Base-by-base conservation (phyloP, 169 alveolate genomes). In the Eimeria praecox region DNA sequence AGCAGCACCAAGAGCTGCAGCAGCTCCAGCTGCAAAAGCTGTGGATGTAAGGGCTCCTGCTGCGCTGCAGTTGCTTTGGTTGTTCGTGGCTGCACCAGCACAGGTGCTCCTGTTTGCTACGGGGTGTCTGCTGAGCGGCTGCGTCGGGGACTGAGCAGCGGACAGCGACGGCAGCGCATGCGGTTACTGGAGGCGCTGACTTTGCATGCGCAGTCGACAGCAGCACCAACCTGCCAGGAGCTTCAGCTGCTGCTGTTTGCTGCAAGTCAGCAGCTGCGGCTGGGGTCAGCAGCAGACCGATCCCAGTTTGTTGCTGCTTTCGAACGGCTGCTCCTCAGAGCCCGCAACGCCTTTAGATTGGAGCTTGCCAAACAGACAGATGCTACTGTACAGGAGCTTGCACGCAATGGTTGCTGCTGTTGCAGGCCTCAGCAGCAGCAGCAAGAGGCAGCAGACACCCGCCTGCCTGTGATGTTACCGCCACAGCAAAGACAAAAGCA, bases 211-310 rank as follows among this genome's bases (percentile, higher is more conserved):
- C 90, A 82, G 46, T 27, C 71, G 35, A 82, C 90, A 44, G 90
- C 90, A 20, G 90, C 90, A 20, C 90, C 90, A 4, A 27, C 2
- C 40, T 82, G 90, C 52, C 62, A 82, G 71, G 90, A 82, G 71
- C 90, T 82, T 69, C 90, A 82, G 90, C 90, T 82, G 73, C 90
- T 82, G 73, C 71, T 82, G 90, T 49, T 46, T 82, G 90, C 73
- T 46, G 90, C 90, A 44, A 44, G 52, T 69, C 90, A 46, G 73
- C 90, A 82, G 52, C 90, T 82, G 49, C 35, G 71, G 49, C 69
- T 82, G 73, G 90, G 90, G 22, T 46, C 90, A 71, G 90, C 90
- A 46, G 69, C 90, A 44, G 90, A 82, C 24, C 90, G 90, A 49
- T 82, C 90, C 64, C 90, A 82, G 9, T 44, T 82, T 22, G 90